These are phyloP conservation scores for Biancaea sappan DNA, from an alignment of 306 rosid genomes.

Conservation along the genomic window DNA sequence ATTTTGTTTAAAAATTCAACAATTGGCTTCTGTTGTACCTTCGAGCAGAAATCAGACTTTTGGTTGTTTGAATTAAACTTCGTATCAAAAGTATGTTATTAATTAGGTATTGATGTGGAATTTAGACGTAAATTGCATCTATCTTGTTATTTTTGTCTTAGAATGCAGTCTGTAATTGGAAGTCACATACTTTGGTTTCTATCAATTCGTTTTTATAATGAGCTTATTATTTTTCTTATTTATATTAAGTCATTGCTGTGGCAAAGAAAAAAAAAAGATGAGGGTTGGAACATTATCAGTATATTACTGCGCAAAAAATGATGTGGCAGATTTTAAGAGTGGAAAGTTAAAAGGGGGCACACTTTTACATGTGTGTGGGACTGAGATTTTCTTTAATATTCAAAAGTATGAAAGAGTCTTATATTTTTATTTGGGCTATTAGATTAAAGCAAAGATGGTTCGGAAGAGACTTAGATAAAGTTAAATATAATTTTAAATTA, in stretches of 20 bases:
- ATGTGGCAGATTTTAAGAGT: too few relatives aligned
- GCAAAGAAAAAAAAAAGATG: too few relatives aligned
- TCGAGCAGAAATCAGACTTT: constrained; percentile 11
- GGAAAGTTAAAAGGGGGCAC: too few relatives aligned
- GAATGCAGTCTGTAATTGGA: not conserved
- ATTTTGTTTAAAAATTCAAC: constrained; percentile 29
- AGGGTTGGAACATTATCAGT: too few relatives aligned
- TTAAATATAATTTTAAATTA: too few relatives aligned
- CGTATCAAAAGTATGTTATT: not conserved
- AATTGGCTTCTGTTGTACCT: not conserved
- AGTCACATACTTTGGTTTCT: not conserved
- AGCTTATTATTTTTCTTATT: not conserved
- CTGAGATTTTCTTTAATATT: too few relatives aligned
- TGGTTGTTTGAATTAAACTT: constrained; percentile 24
- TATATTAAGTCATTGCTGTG: not conserved
- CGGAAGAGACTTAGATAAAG: too few relatives aligned
- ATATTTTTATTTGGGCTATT: too few relatives aligned
- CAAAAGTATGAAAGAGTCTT: too few relatives aligned
- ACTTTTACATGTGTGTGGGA: too few relatives aligned
- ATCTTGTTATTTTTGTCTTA: not conserved
- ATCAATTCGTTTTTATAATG: not conserved
- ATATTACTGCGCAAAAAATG: too few relatives aligned
- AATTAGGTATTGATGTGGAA: constrained; percentile 13
- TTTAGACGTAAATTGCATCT: not conserved
- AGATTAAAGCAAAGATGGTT: too few relatives aligned